These are phyloP conservation scores for Zychaea mexicana DNA, from an alignment of 371 early-diverging fungal species.

Conservation along the genomic window DNA sequence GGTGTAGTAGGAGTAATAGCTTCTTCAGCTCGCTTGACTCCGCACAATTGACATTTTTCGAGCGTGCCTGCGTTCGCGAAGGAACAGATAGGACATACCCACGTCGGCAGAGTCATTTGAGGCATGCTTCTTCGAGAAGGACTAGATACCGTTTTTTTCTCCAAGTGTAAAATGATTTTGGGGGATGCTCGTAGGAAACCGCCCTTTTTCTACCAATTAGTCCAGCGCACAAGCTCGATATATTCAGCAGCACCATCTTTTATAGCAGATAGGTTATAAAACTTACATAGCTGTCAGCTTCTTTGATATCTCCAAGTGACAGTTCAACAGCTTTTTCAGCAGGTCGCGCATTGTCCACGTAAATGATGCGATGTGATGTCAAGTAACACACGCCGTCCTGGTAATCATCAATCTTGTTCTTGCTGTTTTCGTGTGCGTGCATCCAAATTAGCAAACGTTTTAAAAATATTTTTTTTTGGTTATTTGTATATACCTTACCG, in stretches of 20 bases:
- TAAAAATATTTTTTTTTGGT: no score
- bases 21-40: constrained; percentile 48
- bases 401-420: constrained; percentile 57
- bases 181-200: constrained; percentile 72
- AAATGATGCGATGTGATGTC: constrained; percentile 78
- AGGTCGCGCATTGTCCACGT: constrained; percentile 68
- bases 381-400: constrained; percentile 79
- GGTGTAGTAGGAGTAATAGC: constrained; percentile 3
- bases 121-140: constrained; percentile 17
- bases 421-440: no score
- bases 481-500: constrained; percentile 56
- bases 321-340: constrained; percentile 60
- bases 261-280: neutral
- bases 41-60: constrained; percentile 74
- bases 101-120: constrained; percentile 30
- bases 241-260: no score
- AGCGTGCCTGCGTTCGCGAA: constrained; percentile 51
- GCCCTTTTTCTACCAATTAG: no score
- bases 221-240: no score
- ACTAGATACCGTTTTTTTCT: neutral
- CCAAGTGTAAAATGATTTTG: constrained; percentile 58
- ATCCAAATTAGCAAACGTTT: no score
- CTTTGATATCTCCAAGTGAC: constrained; percentile 48
- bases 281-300: constrained; percentile 60
- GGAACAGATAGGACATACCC: constrained; percentile 83